A percentile compares a stretch with the other conserved stretches of the same genome.
Evolutionary conservation across 148 eudicot genomes (phyloP).

Genomic region (Simmondsia chinensis): DNA sequence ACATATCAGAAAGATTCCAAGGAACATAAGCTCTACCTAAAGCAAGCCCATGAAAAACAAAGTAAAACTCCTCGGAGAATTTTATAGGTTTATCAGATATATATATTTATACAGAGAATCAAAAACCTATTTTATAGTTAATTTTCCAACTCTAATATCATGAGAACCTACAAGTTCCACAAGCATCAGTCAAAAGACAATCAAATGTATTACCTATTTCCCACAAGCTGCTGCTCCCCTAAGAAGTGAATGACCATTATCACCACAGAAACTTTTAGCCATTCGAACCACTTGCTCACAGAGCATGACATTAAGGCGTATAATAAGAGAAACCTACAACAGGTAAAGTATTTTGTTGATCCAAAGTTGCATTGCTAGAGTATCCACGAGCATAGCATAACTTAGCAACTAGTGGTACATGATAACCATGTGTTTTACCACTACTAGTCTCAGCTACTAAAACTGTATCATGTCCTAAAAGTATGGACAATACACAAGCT

Average conservation of each 20-base stretch:
- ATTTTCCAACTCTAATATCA: too few species aligned
- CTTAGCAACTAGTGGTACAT: slow-evolving; percentile 71
- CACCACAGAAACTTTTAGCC: slow-evolving; percentile 61
- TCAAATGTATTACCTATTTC: slow-evolving; percentile 58
- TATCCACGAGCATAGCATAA: slow-evolving; percentile 15
- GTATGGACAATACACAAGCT: slow-evolving; percentile 69
- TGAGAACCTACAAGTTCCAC: too few species aligned
- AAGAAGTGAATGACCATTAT: slow-evolving; percentile 57
- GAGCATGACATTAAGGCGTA: slow-evolving; percentile 92
- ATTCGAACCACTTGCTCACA: slow-evolving; percentile 97
- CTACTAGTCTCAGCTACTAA: slow-evolving; percentile 97
- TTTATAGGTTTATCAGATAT: too few species aligned
- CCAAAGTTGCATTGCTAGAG: slow-evolving; percentile 11
- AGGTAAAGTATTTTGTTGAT: slow-evolving; percentile 11
- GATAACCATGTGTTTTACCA: slow-evolving; percentile 91
- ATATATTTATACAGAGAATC: too few species aligned
- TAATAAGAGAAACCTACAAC: slow-evolving; percentile 44
- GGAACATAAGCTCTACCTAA: too few species aligned
- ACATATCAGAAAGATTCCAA: too few species aligned
- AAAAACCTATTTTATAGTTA: too few species aligned
- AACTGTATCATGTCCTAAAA: slow-evolving; percentile 63
- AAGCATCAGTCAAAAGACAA: too few species aligned
- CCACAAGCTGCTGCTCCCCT: slow-evolving; percentile 72
- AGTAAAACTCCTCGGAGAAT: too few species aligned
- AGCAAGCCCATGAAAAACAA: too few species aligned